These are phyloP conservation scores for Raphanus sativus DNA, from an alignment of 345 rosid species.

Conservation along the genomic window DNA sequence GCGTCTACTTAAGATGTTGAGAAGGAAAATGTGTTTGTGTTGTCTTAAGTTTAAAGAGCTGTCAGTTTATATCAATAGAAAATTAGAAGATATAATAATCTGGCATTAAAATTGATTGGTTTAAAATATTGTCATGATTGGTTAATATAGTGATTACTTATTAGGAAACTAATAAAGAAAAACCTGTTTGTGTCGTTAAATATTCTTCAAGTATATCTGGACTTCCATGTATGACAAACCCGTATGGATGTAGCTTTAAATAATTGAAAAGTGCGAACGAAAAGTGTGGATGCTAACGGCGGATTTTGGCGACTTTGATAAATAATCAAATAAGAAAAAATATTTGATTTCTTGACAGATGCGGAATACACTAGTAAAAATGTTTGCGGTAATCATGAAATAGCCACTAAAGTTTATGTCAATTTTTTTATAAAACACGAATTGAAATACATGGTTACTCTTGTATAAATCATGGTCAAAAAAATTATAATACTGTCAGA, in stretches of 20 bases:
- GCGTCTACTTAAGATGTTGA: constrained; percentile 23
- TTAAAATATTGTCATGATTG: not conserved
- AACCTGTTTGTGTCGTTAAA: constrained; percentile 3
- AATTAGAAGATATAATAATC: not conserved
- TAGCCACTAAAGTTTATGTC: too few species aligned
- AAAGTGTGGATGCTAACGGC: constrained; percentile 7
- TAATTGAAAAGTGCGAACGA: constrained; percentile 10
- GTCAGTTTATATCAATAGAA: constrained; percentile 6
- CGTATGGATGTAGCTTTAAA: not conserved
- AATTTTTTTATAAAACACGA: too few species aligned
- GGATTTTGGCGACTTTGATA: constrained; percentile 3
- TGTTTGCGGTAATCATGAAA: too few species aligned
- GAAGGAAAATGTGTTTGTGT: constrained; percentile 22
- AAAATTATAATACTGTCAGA: too few species aligned
- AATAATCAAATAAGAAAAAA: not conserved
- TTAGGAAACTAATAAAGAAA: not conserved
- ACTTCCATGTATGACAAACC: constrained; percentile 17
- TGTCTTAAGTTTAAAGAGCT: constrained; percentile 1
- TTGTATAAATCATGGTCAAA: too few species aligned
- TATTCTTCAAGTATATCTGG: not conserved
- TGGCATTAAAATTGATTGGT: constrained; percentile 6
- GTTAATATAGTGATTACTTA: not conserved
- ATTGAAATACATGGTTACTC: too few species aligned
- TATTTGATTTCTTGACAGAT: too few species aligned
- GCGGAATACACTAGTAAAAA: too few species aligned